phyloP scores from a whole-genome alignment of 2,329 filamentous ascomycete species.

The Penicillium corylophilum region DNA sequence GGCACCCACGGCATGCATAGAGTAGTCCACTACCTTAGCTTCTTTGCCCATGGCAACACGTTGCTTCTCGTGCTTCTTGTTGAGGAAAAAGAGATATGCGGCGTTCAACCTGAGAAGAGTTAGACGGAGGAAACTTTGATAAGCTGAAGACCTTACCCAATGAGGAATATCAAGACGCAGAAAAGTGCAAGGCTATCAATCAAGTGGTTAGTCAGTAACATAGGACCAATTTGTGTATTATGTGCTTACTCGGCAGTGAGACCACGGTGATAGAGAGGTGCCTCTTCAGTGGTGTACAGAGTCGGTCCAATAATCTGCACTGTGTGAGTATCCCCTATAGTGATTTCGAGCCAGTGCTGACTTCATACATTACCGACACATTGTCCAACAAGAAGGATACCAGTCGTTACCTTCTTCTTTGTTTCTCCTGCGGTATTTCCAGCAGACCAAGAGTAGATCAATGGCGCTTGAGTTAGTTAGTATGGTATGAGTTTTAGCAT shows the following conservation, averaged over 20 bases:
- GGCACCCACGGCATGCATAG: conserved; percentile 50
- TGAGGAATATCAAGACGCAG: conserved; percentile 56
- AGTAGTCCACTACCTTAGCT: conserved; percentile 58
- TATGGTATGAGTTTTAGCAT: not conserved
- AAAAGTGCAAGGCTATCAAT: conserved; percentile 55
- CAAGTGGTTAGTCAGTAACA: conserved; percentile 6
- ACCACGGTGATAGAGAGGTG: conserved; percentile 58
- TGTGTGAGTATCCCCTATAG: not conserved
- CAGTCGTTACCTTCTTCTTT: conserved; percentile 66
- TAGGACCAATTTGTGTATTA: not conserved
- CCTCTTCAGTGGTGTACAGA: conserved; percentile 62
- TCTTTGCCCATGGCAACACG: conserved; percentile 61
- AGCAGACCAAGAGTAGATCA: conserved; percentile 70
- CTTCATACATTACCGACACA: conserved; percentile 58
- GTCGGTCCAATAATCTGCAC: conserved; percentile 60
- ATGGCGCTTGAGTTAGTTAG: conserved; percentile 49
- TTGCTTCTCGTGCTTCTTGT: conserved; percentile 54
- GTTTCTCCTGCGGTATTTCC: conserved; percentile 65
- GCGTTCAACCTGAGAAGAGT: conserved; percentile 33
- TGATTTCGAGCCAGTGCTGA: not conserved
- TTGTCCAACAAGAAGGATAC: conserved; percentile 63
- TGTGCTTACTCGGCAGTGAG: conserved; percentile 53
- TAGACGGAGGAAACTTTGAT: not conserved
- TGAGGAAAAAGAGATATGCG: conserved; percentile 54
- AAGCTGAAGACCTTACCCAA: conserved; percentile 34